Conservation (phyloP, 345 rosid species). For the Salix purpurea region DNA sequence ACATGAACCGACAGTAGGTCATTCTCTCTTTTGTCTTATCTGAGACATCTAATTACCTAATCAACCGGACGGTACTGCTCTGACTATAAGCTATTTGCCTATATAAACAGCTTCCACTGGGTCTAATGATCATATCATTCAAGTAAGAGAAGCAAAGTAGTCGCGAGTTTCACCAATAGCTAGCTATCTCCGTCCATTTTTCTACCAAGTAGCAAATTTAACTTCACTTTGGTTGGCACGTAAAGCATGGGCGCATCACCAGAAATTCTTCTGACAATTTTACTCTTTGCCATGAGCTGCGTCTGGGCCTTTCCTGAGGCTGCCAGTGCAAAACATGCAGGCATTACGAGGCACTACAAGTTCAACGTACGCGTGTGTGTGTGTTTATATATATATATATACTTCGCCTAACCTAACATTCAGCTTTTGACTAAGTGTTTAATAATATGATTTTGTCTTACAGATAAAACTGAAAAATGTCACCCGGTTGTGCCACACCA, state of each 20-base stretch:
- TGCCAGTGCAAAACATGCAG: slow-evolving; percentile 26
- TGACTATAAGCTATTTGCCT: not conserved
- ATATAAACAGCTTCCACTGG: slow-evolving; percentile 14
- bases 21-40: slow-evolving; percentile 1
- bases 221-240: not conserved
- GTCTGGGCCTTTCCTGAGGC: slow-evolving; percentile 29
- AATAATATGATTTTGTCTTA: no score
- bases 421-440: not conserved
- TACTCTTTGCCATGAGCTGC: slow-evolving; percentile 21
- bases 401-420: not conserved
- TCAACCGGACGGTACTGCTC: slow-evolving; percentile 12
- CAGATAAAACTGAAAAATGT: slow-evolving; percentile 40
- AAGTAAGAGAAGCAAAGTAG: not conserved
- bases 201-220: not conserved
- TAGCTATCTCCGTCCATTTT: not conserved
- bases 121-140: not conserved
- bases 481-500: slow-evolving; percentile 44
- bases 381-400: no score
- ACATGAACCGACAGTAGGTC: slow-evolving; percentile 30
- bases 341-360: slow-evolving; percentile 66
- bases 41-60: slow-evolving; percentile 15
- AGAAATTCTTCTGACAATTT: slow-evolving; percentile 4
- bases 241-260: slow-evolving; percentile 13
- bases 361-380: slow-evolving; percentile 39
- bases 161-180: not conserved